Evolutionary conservation across 2,329 filamentous ascomycete species (phyloP).

Genomic region (Aspergillus sp.): DNA sequence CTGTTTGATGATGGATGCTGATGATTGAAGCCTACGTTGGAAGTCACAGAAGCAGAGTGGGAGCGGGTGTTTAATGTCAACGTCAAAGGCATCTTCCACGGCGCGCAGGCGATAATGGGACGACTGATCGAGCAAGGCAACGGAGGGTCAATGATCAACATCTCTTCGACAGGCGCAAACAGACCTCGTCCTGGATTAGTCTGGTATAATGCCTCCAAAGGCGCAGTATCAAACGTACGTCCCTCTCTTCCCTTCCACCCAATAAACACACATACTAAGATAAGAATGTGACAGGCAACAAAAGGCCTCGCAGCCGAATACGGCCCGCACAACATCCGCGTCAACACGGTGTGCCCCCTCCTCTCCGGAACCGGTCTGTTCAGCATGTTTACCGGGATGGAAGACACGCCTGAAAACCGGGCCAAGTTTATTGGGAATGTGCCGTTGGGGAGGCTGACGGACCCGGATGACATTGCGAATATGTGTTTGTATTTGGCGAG

Average conservation of each 20-base stretch:
- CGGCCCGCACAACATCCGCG: constrained; percentile 52
- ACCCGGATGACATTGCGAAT: constrained; percentile 61
- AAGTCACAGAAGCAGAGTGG: constrained; percentile 41
- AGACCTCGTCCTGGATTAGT: constrained; percentile 40
- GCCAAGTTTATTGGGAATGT: constrained; percentile 41
- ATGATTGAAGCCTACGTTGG: constrained; percentile 28
- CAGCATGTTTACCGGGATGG: constrained; percentile 38
- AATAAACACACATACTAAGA: neutral
- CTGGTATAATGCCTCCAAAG: constrained; percentile 44
- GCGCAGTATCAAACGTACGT: constrained; percentile 40
- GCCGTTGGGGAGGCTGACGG: constrained; percentile 39
- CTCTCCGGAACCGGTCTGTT: constrained; percentile 63
- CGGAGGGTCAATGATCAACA: constrained; percentile 42
- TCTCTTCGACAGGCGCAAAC: constrained; percentile 39
- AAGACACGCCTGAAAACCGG: constrained; percentile 41
- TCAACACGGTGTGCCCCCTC: constrained; percentile 49
- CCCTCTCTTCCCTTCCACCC: neutral
- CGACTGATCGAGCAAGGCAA: constrained; percentile 33
- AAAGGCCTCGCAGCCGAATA: constrained; percentile 70
- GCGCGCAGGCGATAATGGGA: constrained; percentile 29
- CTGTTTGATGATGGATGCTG: neutral
- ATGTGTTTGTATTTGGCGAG: constrained; percentile 66
- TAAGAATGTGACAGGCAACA: constrained; percentile 45
- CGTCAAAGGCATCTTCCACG: constrained; percentile 38
- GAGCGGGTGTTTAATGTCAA: constrained; percentile 42